A percentile compares a stretch with the other conserved stretches of the same genome.
These are phyloP conservation scores for Phytophthora crassamura DNA, from an alignment of 352 stramenopile species.

Conservation along the genomic window DNA sequence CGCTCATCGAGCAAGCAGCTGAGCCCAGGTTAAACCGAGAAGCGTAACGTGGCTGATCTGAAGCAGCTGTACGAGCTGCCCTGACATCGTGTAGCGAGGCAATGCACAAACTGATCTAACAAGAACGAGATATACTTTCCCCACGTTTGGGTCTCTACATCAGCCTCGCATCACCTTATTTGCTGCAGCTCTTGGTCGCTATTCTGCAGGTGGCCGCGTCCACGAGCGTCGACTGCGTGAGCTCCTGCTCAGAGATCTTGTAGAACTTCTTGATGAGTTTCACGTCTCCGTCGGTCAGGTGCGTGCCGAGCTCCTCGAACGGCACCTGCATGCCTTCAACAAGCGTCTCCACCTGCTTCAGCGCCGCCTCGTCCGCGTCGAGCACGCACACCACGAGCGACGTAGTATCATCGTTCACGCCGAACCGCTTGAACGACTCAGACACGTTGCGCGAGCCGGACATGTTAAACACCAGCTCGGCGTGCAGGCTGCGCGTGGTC, in stretches of 20 bases:
- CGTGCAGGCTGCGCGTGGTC: constrained; percentile 81
- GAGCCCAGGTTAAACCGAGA: constrained; percentile 8
- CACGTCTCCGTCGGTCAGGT: constrained; percentile 56
- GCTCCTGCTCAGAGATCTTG: constrained; percentile 85
- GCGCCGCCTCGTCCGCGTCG: constrained; percentile 57
- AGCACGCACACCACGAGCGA: constrained; percentile 79
- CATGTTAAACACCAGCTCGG: constrained; percentile 89
- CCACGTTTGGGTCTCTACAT: neutral
- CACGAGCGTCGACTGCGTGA: constrained; percentile 62
- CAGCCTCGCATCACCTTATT: constrained; percentile 46
- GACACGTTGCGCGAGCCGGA: constrained; percentile 84
- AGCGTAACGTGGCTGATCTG: constrained; percentile 33
- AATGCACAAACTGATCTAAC: constrained; percentile 6
- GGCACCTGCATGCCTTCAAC: constrained; percentile 62
- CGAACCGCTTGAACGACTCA: constrained; percentile 85
- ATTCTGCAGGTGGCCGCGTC: constrained; percentile 84
- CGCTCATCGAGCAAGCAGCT: neutral
- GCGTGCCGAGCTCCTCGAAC: constrained; percentile 52
- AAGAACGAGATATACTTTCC: constrained; percentile 4
- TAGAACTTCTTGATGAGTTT: constrained; percentile 82
- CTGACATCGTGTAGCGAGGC: constrained; percentile 13
- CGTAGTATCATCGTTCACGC: constrained; percentile 60
- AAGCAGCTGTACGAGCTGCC: constrained; percentile 59
- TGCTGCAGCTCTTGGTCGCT: constrained; percentile 89
- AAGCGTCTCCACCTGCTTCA: constrained; percentile 46